Evolutionary conservation across 495 filamentous ascomycete species (phyloP).

Genomic region (Hypomontagnella submonticulosa): DNA sequence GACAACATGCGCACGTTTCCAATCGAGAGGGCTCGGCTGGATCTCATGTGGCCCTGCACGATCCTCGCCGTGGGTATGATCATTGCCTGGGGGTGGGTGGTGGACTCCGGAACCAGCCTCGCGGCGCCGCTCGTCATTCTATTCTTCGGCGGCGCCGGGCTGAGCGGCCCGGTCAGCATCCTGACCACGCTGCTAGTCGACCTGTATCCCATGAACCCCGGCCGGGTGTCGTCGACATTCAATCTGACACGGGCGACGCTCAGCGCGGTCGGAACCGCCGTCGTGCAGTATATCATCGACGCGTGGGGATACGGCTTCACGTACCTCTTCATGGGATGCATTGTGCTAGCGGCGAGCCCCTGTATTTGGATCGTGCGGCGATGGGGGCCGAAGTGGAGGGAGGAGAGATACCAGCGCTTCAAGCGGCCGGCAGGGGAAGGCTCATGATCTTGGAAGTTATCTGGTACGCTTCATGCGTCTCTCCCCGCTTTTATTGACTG

Average conservation of each 20-base stretch:
- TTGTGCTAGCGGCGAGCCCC: constrained; percentile 11
- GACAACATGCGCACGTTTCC: constrained; percentile 11
- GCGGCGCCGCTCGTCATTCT: constrained; percentile 2
- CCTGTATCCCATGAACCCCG: constrained; percentile 20
- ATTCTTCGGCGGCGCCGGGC: constrained; percentile 6
- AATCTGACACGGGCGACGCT: constrained; percentile 14
- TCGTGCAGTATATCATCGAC: constrained; percentile 18
- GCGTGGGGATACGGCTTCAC: constrained; percentile 15
- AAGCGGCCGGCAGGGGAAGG: neutral
- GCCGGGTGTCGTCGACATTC: constrained; percentile 5
- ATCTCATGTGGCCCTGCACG: constrained; percentile 10
- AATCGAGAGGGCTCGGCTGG: constrained; percentile 4
- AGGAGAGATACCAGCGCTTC: constrained; percentile 13
- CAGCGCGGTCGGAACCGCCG: constrained; percentile 8
- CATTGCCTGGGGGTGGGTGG: constrained; percentile 7
- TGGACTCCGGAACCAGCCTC: neutral
- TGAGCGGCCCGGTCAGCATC: constrained; percentile 2
- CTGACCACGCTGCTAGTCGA: constrained; percentile 11
- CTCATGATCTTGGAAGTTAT: no score
- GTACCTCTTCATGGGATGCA: constrained; percentile 11
- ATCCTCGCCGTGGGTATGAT: constrained; percentile 1
- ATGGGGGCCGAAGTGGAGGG: constrained; percentile 19
- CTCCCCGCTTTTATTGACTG: no score
- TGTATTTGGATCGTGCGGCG: constrained; percentile 7
- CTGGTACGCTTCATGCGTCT: no score